Percentiles rank a stretch among this genome's conserved stretches.
Conservation (phyloP, 2,329 filamentous ascomycete genomes). For the Penicillium decumbens region DNA sequence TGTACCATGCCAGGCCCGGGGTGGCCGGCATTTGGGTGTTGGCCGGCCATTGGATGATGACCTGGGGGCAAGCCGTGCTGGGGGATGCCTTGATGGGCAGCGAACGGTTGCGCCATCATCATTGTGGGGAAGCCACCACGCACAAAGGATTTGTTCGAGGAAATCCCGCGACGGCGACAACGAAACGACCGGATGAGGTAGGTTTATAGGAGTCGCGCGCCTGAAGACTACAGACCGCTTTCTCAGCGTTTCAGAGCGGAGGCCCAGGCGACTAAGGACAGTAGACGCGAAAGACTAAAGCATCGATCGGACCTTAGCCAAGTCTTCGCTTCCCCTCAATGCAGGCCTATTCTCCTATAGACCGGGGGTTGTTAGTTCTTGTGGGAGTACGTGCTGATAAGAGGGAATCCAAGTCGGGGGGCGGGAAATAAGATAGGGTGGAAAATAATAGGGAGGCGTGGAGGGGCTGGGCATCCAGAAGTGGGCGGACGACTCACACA, state of each 20-base stretch:
- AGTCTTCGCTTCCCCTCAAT: constrained; percentile 26
- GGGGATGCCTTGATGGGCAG: constrained; percentile 57
- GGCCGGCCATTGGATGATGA: constrained; percentile 58
- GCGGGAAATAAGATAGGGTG: constrained; percentile 15
- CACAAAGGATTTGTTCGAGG: constrained; percentile 25
- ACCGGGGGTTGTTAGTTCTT: constrained; percentile 6
- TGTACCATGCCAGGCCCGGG: constrained; percentile 50
- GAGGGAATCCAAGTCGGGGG: constrained; percentile 10
- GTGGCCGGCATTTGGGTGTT: constrained; percentile 55
- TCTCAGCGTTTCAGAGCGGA: constrained; percentile 33
- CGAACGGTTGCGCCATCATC: constrained; percentile 54
- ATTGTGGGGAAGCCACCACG: constrained; percentile 44
- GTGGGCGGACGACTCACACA: constrained; percentile 2
- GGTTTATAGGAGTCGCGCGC: constrained; percentile 22
- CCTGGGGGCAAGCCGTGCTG: constrained; percentile 57
- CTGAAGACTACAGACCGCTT: constrained; percentile 30
- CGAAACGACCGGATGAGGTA: constrained; percentile 7
- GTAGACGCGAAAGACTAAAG: constrained; percentile 28
- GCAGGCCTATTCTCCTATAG: constrained; percentile 16
- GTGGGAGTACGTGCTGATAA: constrained; percentile 10
- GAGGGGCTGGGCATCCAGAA: constrained; percentile 30
- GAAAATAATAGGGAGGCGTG: constrained; percentile 29
- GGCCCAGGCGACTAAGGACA: constrained; percentile 33
- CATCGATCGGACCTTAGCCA: constrained; percentile 32
- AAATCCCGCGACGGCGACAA: constrained; percentile 18